Conservation (phyloP, 2,329 filamentous ascomycete species). For the Colletotrichum filicis region DNA sequence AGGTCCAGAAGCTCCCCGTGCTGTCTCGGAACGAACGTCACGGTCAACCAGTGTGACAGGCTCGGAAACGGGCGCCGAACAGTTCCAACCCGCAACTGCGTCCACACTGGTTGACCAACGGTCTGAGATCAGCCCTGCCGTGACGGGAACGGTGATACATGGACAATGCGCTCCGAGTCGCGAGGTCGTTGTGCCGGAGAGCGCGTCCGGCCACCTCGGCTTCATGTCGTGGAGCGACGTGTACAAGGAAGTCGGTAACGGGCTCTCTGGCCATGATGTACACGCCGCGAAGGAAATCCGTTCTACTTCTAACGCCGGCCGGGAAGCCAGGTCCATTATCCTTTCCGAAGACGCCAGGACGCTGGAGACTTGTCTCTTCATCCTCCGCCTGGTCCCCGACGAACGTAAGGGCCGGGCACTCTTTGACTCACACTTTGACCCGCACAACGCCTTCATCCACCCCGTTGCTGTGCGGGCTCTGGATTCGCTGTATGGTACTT, state of each 20-base stretch:
- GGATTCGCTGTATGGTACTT: slow-evolving; percentile 35
- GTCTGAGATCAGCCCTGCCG: not conserved
- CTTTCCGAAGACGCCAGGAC: slow-evolving; percentile 13
- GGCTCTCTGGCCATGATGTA: slow-evolving; percentile 40
- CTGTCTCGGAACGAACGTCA: not conserved
- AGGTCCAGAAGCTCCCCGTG: not conserved
- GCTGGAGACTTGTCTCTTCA: slow-evolving; percentile 49
- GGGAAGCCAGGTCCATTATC: slow-evolving; percentile 37
- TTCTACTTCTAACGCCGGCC: slow-evolving; percentile 41
- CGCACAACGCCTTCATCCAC: slow-evolving; percentile 37
- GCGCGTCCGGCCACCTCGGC: slow-evolving; percentile 52
- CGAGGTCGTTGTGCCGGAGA: not conserved
- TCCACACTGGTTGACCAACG: not conserved
- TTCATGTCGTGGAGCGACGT: slow-evolving; percentile 56
- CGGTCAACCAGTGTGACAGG: not conserved
- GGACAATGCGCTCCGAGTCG: not conserved
- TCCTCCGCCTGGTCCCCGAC: slow-evolving; percentile 50
- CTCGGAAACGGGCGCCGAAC: not conserved
- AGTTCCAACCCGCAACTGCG: not conserved
- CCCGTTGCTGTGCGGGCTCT: slow-evolving; percentile 27
- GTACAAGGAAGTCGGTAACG: slow-evolving; percentile 53
- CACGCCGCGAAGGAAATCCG: not conserved
- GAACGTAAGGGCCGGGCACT: slow-evolving; percentile 15
- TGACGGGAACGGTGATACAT: not conserved
- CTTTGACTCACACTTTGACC: slow-evolving; percentile 33